Conservation (phyloP, 352 stramenopile genomes). For the Phytophthora constricta region DNA sequence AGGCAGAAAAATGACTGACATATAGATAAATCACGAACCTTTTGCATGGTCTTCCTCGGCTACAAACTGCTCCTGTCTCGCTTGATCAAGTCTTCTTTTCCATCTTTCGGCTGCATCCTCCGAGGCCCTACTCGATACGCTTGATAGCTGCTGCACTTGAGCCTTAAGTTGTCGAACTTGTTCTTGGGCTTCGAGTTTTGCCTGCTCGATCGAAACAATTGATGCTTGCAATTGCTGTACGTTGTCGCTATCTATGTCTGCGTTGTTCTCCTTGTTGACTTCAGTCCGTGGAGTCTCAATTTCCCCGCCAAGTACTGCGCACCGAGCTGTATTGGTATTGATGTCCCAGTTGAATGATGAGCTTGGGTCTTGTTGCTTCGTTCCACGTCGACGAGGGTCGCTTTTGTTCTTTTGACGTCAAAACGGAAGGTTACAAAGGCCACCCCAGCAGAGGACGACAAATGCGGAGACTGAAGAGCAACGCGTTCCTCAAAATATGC, state of each 20-base stretch:
- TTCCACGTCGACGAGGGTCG: neutral
- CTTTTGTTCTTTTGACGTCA: slow-evolving; percentile 53
- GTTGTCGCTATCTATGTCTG: neutral
- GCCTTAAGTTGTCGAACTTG: slow-evolving; percentile 48
- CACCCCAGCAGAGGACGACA: slow-evolving; percentile 33
- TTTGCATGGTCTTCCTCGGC: slow-evolving; percentile 48
- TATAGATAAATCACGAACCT: slow-evolving; percentile 31
- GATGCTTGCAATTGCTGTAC: slow-evolving; percentile 36
- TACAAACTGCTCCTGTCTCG: slow-evolving; percentile 50
- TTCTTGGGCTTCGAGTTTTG: slow-evolving; percentile 61
- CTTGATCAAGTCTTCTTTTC: slow-evolving; percentile 65
- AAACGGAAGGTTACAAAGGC: slow-evolving; percentile 67
- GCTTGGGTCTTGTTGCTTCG: neutral
- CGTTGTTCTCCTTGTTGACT: slow-evolving; percentile 14
- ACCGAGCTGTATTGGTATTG: slow-evolving; percentile 29
- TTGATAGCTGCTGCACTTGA: slow-evolving; percentile 50
- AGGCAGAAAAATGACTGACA: too few species aligned
- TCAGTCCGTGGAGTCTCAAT: slow-evolving; percentile 25
- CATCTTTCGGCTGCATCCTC: slow-evolving; percentile 50
- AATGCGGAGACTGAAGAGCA: slow-evolving; percentile 33
- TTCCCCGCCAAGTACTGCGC: slow-evolving; percentile 39
- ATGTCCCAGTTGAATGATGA: slow-evolving; percentile 12
- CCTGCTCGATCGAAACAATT: slow-evolving; percentile 34
- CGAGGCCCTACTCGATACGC: slow-evolving; percentile 15
- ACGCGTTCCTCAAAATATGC: slow-evolving; percentile 78